Evolutionary conservation across 2,329 filamentous ascomycete genomes (phyloP), one percentile per base, ranked within the genome.

Genomic region (Decorospora gaudefroyi): DNA sequence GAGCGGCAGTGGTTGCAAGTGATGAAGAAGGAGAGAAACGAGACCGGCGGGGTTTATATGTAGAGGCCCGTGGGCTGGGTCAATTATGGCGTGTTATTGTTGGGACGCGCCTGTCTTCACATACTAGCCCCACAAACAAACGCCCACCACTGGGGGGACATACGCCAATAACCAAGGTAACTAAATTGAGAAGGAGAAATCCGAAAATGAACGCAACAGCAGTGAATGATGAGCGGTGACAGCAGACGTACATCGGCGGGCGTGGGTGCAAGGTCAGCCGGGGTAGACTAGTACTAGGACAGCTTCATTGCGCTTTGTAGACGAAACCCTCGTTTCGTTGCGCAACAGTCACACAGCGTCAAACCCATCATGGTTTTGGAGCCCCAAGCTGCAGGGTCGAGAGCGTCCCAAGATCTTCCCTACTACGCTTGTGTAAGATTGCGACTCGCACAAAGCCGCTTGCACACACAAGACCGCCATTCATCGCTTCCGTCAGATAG

Each of bases 21-120:
- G 27, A 37, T 22, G 18, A 37, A 50, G 29, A 12, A 47, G 29
- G 34, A 32, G 25, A 34, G 28, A 30, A 31, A 22, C 27, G 29
- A 28, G 19, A 15, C 16, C 28, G 8, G 29, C 16, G 25, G 36
- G 16, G 38, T 42, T 44, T 55, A 53, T 55, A 53, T 53, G 28
- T 29, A 13, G 16, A 27, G 32, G 35, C 33, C 45, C 22, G 43
- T 44, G 38, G 32, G 35, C 35, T 35, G 29, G 36, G 34, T 31
- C 25, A 18, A 27, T 11, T 31, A 43, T 45, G 41, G 43, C 46
- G 43, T 48, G 41, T 34, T 55, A 43, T 44, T 42, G 40, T 39
- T 11, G 21, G 36, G 15, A 9, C 27, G 43, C 37, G 22, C 38
- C 42, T 54, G 34, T 46, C 43, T 49, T 55, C 42, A 53, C 50